phyloP scores from a whole-genome alignment of 148 eudicot genomes.

The Vaccinium darrowii region DNA sequence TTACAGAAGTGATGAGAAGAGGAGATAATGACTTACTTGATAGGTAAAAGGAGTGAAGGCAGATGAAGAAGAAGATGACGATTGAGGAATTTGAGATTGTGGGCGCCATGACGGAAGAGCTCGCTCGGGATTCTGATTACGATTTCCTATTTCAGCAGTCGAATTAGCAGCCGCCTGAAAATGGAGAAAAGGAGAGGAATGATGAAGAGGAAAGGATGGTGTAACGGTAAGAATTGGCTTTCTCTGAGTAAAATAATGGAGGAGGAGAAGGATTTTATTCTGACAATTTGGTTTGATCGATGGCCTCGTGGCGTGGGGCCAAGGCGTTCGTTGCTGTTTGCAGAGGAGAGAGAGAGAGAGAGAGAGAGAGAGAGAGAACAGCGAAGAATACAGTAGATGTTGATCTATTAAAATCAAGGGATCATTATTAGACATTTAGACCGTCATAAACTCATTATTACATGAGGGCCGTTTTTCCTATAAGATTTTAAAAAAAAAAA shows the following conservation, averaged over 20 bases:
- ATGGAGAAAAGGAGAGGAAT: neutral
- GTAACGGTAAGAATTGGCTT: neutral
- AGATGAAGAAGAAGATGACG: neutral
- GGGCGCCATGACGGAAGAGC: conserved; percentile 1
- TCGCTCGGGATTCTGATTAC: neutral
- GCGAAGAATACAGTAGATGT: neutral
- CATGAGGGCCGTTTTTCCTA: neutral
- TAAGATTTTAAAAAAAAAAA: too few species aligned
- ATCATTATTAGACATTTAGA: neutral
- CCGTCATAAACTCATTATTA: neutral
- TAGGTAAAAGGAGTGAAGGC: neutral
- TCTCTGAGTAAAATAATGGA: neutral
- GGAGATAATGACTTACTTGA: conserved; percentile 11
- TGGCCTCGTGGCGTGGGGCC: conserved; percentile 5
- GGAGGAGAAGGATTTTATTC: neutral
- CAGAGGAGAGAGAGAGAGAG: neutral
- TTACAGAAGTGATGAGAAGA: too few species aligned
- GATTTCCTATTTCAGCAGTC: neutral
- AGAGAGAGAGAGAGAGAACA: neutral
- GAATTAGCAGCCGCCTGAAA: neutral
- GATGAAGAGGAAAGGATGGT: neutral
- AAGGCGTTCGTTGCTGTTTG: neutral
- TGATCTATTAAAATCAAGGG: neutral
- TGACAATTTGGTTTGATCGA: neutral
- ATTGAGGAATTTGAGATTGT: neutral